These are phyloP conservation scores for Insectozyma bohioensis DNA, from an alignment of 1,139 yeast species.

Conservation along the genomic window DNA sequence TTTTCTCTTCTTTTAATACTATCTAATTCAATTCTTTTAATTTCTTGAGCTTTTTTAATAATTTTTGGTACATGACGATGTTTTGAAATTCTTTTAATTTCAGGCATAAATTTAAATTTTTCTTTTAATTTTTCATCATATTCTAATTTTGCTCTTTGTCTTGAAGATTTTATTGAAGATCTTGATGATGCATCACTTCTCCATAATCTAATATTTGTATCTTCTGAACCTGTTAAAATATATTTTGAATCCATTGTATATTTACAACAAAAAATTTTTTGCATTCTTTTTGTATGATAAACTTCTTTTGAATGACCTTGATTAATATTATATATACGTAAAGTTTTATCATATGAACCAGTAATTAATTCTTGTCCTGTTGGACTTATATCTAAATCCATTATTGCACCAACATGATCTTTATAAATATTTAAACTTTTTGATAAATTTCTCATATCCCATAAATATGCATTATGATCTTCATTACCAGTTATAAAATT, in stretches of 20 bases:
- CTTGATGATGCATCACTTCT: conserved; percentile 84
- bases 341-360: conserved; percentile 92
- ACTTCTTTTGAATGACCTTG: conserved; percentile 94
- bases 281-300: conserved; percentile 98
- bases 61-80: conserved; percentile 90
- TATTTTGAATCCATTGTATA: conserved; percentile 88
- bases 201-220: conserved; percentile 94
- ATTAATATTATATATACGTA: conserved; percentile 70
- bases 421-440: conserved; percentile 81
- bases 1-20: conserved; percentile 78
- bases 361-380: conserved; percentile 96
- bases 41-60: conserved; percentile 85
- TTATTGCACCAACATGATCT: conserved; percentile 95
- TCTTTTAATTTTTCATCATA: conserved; percentile 91
- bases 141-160: conserved; percentile 80
- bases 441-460: conserved; percentile 92
- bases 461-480: conserved; percentile 91
- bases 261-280: conserved; percentile 80
- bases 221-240: conserved; percentile 90
- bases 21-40: conserved; percentile 70
- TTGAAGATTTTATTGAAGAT: conserved; percentile 74
- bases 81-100: conserved; percentile 81
- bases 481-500: conserved; percentile 90
- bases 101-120: conserved; percentile 95
- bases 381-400: conserved; percentile 93